phyloP scores from a whole-genome alignment of 768 basidiomycete species.

The Boletus patriciae region DNA sequence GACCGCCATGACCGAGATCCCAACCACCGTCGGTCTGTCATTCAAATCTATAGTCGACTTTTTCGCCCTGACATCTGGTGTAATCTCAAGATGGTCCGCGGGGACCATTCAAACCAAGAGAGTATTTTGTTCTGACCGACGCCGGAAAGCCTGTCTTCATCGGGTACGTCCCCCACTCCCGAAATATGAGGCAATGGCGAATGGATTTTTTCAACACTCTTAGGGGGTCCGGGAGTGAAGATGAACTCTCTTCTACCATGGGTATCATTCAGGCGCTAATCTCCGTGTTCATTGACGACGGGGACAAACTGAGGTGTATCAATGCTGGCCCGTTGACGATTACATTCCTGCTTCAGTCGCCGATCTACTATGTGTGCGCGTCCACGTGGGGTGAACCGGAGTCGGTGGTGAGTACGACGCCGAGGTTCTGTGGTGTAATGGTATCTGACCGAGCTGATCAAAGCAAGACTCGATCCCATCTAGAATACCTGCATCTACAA shows the following conservation, averaged over 20 bases:
- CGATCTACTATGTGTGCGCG: slow-evolving; percentile 88
- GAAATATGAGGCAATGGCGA: not conserved
- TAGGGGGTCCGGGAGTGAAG: slow-evolving; percentile 55
- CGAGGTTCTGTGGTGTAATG: not conserved
- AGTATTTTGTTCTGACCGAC: slow-evolving; percentile 91
- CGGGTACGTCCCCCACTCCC: slow-evolving; percentile 49
- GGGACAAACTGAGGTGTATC: slow-evolving; percentile 82
- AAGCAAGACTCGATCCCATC: slow-evolving; percentile 88
- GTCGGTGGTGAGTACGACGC: slow-evolving; percentile 69
- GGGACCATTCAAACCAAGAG: slow-evolving; percentile 50
- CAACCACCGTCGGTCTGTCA: slow-evolving; percentile 22
- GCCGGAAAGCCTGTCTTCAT: slow-evolving; percentile 98
- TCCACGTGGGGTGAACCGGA: slow-evolving; percentile 97
- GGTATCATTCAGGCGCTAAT: slow-evolving; percentile 95
- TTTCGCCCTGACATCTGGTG: not conserved
- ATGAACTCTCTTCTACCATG: slow-evolving; percentile 72
- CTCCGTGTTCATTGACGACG: slow-evolving; percentile 92
- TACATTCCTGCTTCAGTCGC: slow-evolving; percentile 81
- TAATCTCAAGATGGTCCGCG: slow-evolving; percentile 11
- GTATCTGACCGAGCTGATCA: slow-evolving; percentile 39
- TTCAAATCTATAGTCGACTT: slow-evolving; percentile 2
- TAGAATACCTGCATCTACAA: slow-evolving; percentile 94
- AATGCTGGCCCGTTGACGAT: slow-evolving; percentile 82
- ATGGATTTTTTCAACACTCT: not conserved
- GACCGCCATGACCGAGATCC: slow-evolving; percentile 40